Base-by-base conservation (phyloP, 2,329 filamentous ascomycete genomes). In the Beauveria pseudobassiana region DNA sequence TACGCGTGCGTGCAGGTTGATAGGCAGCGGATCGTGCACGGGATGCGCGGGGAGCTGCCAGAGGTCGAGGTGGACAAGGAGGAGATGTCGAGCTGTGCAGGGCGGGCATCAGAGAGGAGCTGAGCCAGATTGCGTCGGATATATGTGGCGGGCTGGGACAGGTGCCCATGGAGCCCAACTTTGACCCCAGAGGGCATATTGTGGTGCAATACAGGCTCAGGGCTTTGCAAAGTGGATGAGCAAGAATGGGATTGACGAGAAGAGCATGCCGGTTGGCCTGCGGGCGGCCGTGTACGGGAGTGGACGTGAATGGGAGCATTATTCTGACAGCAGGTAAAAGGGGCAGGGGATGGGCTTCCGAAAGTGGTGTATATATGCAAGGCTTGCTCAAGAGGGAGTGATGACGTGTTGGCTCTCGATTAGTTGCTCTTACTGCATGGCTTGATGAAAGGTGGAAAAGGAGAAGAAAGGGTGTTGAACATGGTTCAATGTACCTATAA, bases 111-210 rank as follows among this genome's bases (percentile, higher is more conserved):
- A 18, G 30, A 2, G 22, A 51, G 8, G 51, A 45, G 45, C 51
- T 61, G 34, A 20, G 1, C 10, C 20, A 34, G 26, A 6, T 61
- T 3, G 62, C 48, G 9, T 43, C 38, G 34, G 57, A 63, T n/a
- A 52, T 63, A 2, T 56, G 45, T 42, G 57, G 58, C 16, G 57
- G 46, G 14, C 40, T 63, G n/a, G 52, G 51, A 8, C 50, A 57
- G 52, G 46, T 55, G n/a, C 57, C 62, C 16, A 61, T 60, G 62
- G 62, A 63, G 52, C 43, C 57, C 3, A 51, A 63, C 16, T 63
- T 63, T 24, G 53, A 56, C 10, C 57, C 62, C 18, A 14, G 59
- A 0, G 62, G 62, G 14, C 24, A 61, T 20, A 45, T 63, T 5
- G 49, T 20, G 24, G 20, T 63, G 34, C 53, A 42, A 43, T 63